phyloP scores from a whole-genome alignment of 441 rosid species.

The Eugenia klotzschiana region DNA sequence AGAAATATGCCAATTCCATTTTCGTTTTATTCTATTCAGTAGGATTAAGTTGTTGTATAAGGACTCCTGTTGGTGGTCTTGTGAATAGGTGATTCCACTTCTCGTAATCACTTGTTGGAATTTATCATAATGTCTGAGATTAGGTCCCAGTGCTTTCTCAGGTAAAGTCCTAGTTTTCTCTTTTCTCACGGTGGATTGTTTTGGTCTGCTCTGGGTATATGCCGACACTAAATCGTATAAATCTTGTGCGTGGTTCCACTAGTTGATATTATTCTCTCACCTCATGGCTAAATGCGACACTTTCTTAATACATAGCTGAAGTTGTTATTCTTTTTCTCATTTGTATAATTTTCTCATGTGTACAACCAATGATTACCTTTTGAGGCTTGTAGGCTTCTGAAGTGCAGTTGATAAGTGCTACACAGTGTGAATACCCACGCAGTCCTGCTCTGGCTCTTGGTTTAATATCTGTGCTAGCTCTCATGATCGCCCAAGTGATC shows the following conservation, averaged over 20 bases:
- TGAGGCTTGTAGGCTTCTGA: background rate
- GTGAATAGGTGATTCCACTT: background rate
- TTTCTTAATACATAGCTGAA: background rate
- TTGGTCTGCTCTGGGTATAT: background rate
- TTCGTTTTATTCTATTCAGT: background rate
- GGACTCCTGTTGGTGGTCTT: background rate
- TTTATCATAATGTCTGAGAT: background rate
- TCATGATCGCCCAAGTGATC: background rate
- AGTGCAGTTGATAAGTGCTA: background rate
- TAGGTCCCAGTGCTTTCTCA: background rate
- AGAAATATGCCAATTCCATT: background rate
- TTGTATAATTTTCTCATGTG: background rate
- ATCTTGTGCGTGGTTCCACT: background rate
- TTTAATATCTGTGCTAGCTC: background rate
- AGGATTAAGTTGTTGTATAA: background rate
- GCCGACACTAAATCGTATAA: background rate
- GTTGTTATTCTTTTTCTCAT: background rate
- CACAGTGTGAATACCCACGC: background rate
- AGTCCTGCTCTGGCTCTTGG: background rate
- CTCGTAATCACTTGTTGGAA: background rate
- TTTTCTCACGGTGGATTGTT: background rate
- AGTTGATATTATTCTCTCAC: background rate
- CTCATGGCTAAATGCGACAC: background rate
- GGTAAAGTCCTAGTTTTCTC: background rate
- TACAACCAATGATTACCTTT: background rate